Base-by-base conservation (phyloP, 2,329 filamentous ascomycete genomes). In the Hypoxylon rubiginosum region DNA sequence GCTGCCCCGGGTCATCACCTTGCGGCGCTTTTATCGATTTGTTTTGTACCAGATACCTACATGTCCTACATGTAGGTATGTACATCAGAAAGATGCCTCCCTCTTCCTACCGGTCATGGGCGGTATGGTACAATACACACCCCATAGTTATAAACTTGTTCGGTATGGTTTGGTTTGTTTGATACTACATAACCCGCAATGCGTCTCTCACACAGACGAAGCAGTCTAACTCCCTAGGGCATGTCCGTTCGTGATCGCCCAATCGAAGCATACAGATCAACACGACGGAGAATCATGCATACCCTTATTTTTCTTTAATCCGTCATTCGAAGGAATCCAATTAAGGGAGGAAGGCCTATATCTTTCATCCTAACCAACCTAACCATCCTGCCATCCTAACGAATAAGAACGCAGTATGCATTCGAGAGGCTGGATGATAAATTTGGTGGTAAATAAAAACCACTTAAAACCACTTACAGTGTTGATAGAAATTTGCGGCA, bases 141-240 rank as follows among this genome's bases (percentile, higher is more conserved):
- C 32, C 32, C 9, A 34, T 34, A 11, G 36, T 41, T 41, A 10
- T 17, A 43, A 13, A 36, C 34, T 15, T 43, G n/a, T 19, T 43
- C 39, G n/a, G n/a, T n/a, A n/a, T n/a, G n/a, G 15, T 43, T 17
- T 19, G 4, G 39, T 19, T 43, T 52, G 48, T 61, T 28, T 51
- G 55, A 59, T 62, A 52, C 52, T 39, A 39, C 43, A 17, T 56
- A 61, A 50, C n/a, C 39, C n/a, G 48, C 55, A 58, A 53, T 65
- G 51, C 63, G 17, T 66, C 46, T 58, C 60, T 57, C 52, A 49
- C 60, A 28, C 39, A 48, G 57, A 53, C 34, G 46, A 58, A 17
- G 50, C 55, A 67, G 64, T 51, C 67, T 70, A 68, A 68, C 67
- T 62, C 43, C 43, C 58, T 67, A 68, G 58, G 67, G 67, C 59